Conservation (phyloP, 2,329 filamentous ascomycete species). For the Akanthomyces dipterigenus region DNA sequence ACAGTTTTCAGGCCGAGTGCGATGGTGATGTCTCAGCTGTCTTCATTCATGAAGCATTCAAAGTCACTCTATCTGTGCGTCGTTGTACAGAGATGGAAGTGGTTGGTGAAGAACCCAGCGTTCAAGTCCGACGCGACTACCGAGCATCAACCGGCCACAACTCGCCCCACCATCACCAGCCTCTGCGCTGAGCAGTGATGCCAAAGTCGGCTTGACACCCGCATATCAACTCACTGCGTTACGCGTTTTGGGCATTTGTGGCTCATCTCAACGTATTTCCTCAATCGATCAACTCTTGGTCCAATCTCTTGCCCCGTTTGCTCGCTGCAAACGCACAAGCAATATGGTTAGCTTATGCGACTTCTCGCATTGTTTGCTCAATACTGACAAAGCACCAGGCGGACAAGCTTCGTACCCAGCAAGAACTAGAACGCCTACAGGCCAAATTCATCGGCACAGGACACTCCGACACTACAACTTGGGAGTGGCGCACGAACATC, state of each 20-base stretch:
- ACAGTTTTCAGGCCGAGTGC: neutral
- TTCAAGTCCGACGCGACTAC: constrained; percentile 3
- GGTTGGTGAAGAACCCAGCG: neutral
- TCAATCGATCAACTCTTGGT: no score
- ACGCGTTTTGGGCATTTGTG: neutral
- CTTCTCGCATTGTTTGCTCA: neutral
- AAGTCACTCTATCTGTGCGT: neutral
- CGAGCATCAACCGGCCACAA: constrained; percentile 2
- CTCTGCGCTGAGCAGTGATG: neutral
- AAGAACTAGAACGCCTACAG: constrained; percentile 95
- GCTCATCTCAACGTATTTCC: neutral
- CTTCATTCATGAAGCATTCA: neutral
- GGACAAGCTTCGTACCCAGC: constrained; percentile 94
- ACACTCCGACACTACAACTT: constrained; percentile 92
- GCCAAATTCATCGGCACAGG: constrained; percentile 94
- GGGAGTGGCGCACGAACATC: constrained; percentile 97
- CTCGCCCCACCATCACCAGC: constrained; percentile 4
- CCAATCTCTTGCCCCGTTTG: neutral
- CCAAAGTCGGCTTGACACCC: neutral
- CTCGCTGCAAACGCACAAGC: neutral
- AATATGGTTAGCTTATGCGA: constrained; percentile 20
- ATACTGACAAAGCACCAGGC: constrained; percentile 45
- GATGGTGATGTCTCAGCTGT: neutral
- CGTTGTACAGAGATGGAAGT: neutral
- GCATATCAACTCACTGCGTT: neutral